Evolutionary conservation across 2,329 filamentous ascomycete genomes (phyloP).

Genomic region (Fusarium nurragi): DNA sequence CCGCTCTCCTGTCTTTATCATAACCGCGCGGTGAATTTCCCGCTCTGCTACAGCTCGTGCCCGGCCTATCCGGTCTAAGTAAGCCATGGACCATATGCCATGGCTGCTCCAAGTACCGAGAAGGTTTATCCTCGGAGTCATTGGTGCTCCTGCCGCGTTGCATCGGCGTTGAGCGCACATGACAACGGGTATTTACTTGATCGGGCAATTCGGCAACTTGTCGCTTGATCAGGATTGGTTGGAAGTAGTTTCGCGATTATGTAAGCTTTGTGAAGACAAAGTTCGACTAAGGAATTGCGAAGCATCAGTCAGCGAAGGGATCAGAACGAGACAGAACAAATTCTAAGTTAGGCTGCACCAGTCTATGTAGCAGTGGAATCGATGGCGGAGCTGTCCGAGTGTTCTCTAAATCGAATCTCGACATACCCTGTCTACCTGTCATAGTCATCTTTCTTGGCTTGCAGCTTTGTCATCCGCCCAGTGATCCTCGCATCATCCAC

Average conservation of each 20-base stretch:
- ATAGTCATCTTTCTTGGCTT: constrained; percentile 18
- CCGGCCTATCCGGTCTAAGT: constrained; percentile 39
- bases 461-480: constrained; percentile 35
- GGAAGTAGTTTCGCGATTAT: constrained; percentile 26
- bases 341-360: constrained; percentile 9
- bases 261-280: constrained; percentile 33
- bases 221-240: constrained; percentile 14
- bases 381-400: constrained; percentile 24
- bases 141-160: constrained; percentile 6
- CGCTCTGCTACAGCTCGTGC: constrained; percentile 5
- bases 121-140: constrained; percentile 15
- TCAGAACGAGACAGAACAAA: constrained; percentile 9
- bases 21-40: constrained; percentile 44
- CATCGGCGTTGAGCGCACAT: constrained; percentile 38
- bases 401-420: constrained; percentile 7
- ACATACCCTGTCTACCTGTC: neutral
- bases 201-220: constrained; percentile 13
- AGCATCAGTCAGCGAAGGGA: constrained; percentile 42
- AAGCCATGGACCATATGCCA: neutral
- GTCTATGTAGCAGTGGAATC: constrained; percentile 29
- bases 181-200: constrained; percentile 25
- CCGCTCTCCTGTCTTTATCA: constrained; percentile 37
- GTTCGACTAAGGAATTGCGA: constrained; percentile 35
- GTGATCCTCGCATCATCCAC: constrained; percentile 22
- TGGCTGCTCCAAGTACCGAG: constrained; percentile 6